phyloP scores from a whole-genome alignment of 768 basidiomycete genomes.

The Boletellus ananiceps region DNA sequence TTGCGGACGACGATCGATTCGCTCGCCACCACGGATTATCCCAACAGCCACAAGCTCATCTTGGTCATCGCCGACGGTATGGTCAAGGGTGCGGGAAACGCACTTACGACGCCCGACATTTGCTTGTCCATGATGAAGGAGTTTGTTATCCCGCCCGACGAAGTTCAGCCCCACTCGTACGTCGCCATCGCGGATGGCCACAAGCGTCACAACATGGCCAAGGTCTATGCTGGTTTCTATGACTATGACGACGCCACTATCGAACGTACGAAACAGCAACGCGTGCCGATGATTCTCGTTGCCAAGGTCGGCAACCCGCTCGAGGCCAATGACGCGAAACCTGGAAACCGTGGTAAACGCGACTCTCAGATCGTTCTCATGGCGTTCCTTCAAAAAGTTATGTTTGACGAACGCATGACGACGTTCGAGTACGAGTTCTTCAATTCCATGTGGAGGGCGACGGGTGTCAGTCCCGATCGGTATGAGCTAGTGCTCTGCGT shows the following conservation, averaged over 20 bases:
- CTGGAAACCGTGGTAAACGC: conserved; percentile 97
- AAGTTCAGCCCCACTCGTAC: conserved; percentile 93
- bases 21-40: conserved; percentile 96
- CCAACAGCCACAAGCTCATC: conserved; percentile 94
- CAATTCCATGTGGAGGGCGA: conserved; percentile 94
- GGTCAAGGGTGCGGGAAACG: conserved; percentile 94
- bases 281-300: conserved; percentile 92
- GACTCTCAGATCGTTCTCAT: conserved; percentile 98
- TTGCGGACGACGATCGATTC: conserved; percentile 97
- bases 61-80: conserved; percentile 96
- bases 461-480: conserved; percentile 92
- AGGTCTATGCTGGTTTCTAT: conserved; percentile 97
- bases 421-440: conserved; percentile 99
- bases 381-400: conserved; percentile 97
- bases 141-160: conserved; percentile 68
- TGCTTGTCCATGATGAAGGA: conserved; percentile 97
- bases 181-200: conserved; percentile 99
- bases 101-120: conserved; percentile 89
- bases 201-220: conserved; percentile 99
- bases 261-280: conserved; percentile 91
- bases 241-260: conserved; percentile 88
- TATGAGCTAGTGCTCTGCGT: conserved; percentile 96
- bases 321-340: conserved; percentile 85
- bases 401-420: conserved; percentile 99
- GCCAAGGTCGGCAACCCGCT: conserved; percentile 94